Base-by-base conservation (phyloP, 177 flowering plant genomes). In the Tripterygium wilfordii region DNA sequence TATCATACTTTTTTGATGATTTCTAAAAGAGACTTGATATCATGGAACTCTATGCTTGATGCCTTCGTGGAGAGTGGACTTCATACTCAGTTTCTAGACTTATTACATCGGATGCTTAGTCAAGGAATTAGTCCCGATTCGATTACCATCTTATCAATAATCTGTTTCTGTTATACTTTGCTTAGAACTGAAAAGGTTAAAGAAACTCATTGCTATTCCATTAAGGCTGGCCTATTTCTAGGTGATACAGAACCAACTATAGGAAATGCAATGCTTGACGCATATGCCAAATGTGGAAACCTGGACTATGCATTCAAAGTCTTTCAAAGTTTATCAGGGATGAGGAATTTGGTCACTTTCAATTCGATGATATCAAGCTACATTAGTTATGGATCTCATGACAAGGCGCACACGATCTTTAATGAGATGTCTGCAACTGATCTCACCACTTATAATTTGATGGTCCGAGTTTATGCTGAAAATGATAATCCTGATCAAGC, bases 41-140 rank as follows among this genome's bases (percentile, higher is more conserved):
- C 97, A 31, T 89, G 97, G 97, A 89, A 89, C 49, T 38, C 86
- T 21, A 68, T 89, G 60, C 84, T 89, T 43, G 85, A 79, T 61
- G 77, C 81, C 20, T 71, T 70, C 53, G 59, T 64, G 18, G 73
- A 58, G 27, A 53, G 41, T 36, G 56, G 64, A 25, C 28, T 28
- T 52, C 61, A 48, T 35, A 35, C 19, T 16, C 44, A 71, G 23
- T 58, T 80, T 61, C 44, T 55, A 18, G 42, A 51, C 10, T 72
- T 75, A 32, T 56, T 85, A 36, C 24, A 40, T 29, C 39, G 49
- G 35, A 81, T 89, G 88, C 49, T 76, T 10, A 42, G 25, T 49
- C 75, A 70, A 54, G 78, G 82, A 42, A 31, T 67, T 35, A 61
- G 36, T 61, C 95, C 88, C 7, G 95, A 85, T 45, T 56, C 71